Evolutionary conservation across 2,329 filamentous ascomycete genomes (phyloP).

Genomic region (Colletotrichum sp.): DNA sequence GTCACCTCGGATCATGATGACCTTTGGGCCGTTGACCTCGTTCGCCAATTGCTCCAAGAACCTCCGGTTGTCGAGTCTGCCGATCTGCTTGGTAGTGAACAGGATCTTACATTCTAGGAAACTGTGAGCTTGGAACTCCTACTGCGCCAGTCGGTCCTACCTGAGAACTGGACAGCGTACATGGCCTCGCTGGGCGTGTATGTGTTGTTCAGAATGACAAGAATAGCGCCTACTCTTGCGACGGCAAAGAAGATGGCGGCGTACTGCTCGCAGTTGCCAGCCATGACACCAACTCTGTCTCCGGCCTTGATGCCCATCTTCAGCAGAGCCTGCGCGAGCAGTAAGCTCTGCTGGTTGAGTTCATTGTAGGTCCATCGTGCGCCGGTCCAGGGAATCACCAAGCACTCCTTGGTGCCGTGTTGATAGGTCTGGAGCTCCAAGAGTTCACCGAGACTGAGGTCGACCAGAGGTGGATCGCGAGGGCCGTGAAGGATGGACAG

Average conservation of each 20-base stretch:
- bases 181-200: slow-evolving; percentile 77
- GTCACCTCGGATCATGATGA: slow-evolving; percentile 66
- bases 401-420: slow-evolving; percentile 68
- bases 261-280: slow-evolving; percentile 83
- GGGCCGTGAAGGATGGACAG: slow-evolving; percentile 71
- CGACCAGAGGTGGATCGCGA: slow-evolving; percentile 70
- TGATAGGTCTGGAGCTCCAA: slow-evolving; percentile 72
- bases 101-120: slow-evolving; percentile 71
- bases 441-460: slow-evolving; percentile 75
- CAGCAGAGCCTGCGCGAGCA: slow-evolving; percentile 69
- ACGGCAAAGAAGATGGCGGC: slow-evolving; percentile 76
- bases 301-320: slow-evolving; percentile 70
- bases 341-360: slow-evolving; percentile 65
- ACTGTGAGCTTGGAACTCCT: neutral
- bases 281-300: slow-evolving; percentile 78
- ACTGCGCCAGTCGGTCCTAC: slow-evolving; percentile 38
- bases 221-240: slow-evolving; percentile 67
- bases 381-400: slow-evolving; percentile 79
- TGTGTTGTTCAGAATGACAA: slow-evolving; percentile 83
- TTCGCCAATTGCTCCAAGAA: slow-evolving; percentile 60
- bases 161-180: slow-evolving; percentile 73
- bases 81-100: slow-evolving; percentile 74
- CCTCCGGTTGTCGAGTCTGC: slow-evolving; percentile 65
- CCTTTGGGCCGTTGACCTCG: slow-evolving; percentile 49
- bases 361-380: slow-evolving; percentile 75